Base-by-base conservation (phyloP, 192 early-diverging fungal species). In the Lobulomyces angularis region DNA sequence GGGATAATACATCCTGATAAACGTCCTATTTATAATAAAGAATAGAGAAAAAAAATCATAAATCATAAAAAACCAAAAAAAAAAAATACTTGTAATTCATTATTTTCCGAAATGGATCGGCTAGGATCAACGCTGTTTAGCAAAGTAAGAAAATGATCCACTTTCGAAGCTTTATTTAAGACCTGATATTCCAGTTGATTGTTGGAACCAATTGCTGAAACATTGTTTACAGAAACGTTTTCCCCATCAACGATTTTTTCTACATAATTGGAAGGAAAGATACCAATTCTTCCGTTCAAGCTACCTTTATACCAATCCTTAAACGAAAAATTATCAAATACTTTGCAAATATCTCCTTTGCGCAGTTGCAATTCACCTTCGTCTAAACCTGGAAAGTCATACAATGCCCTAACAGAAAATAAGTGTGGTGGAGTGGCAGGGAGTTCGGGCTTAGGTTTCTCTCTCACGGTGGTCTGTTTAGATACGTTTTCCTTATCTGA, bases 251-350 rank as follows among this genome's bases (percentile, higher is more conserved):
- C 35, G 19, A 73, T 28, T 34, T 64, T 52, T 56, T 76, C 77
- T 16, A 97, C 91, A 64, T 95, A 99, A 56, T 97, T 97, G 8
- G 88, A 84, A 7, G 95, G 95, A 47, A 99, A 97, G 30, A 99
- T 92, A 8, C 95, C 95, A 37, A 76, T 73, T 34, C 75, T 72
- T n/a, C 84, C 84, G 8, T 67, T 66, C n/a, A 82, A 58, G 55
- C 85, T 78, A 18, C 92, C 95, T 50, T 88, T 85, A 92, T 93
- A 99, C 95, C 95, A 99, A 57, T 99, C 95, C 44, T 86, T 79
- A 65, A 89, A 99, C 3, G 72, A 72, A 6, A 90, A 85, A 43
- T 79, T 83, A 49, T 96, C 92, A 49, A 87, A 52, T 17, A 99
- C 95, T 8, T 74, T 68, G 41, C 96, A 75, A 28, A 97, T 70